Evolutionary conservation across 495 filamentous ascomycete species (phyloP).

Genomic region (Tuber melanosporum): DNA sequence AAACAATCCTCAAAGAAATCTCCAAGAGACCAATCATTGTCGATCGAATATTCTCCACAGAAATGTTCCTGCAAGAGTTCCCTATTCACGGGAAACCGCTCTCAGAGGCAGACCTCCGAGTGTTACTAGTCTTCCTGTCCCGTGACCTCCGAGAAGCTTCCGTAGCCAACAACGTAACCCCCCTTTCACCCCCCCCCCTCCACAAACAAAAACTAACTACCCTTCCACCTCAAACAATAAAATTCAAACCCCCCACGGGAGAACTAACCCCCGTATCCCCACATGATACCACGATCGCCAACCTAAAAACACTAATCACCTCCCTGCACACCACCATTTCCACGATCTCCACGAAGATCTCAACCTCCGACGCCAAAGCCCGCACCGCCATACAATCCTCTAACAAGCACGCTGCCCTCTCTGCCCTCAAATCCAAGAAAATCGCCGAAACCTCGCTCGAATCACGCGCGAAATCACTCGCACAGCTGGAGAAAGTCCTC

Average conservation of each 20-base stretch:
- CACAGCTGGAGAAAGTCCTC: slow-evolving; percentile 77
- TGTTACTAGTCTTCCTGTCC: slow-evolving; percentile 65
- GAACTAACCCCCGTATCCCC: slow-evolving; percentile 46
- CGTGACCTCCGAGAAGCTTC: slow-evolving; percentile 60
- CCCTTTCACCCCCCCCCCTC: not conserved
- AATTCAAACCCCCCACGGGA: slow-evolving; percentile 54
- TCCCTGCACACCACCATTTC: slow-evolving; percentile 51
- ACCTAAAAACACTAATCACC: slow-evolving; percentile 58
- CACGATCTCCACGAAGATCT: slow-evolving; percentile 52
- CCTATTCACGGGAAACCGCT: slow-evolving; percentile 52
- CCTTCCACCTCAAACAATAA: slow-evolving; percentile 54
- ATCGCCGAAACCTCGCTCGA: slow-evolving; percentile 63
- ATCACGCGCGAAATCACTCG: slow-evolving; percentile 60
- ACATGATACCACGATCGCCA: slow-evolving; percentile 74
- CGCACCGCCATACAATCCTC: slow-evolving; percentile 61
- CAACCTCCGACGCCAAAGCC: slow-evolving; percentile 51
- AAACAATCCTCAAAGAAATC: slow-evolving; percentile 48
- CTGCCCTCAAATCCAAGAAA: slow-evolving; percentile 76
- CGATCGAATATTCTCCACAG: slow-evolving; percentile 61
- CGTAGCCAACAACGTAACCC: slow-evolving; percentile 57
- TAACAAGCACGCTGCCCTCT: slow-evolving; percentile 65
- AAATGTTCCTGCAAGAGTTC: slow-evolving; percentile 58
- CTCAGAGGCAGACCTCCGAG: slow-evolving; percentile 59
- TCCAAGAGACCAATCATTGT: slow-evolving; percentile 47
- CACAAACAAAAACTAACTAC: not conserved